Evolutionary conservation across 495 filamentous ascomycete genomes (phyloP), one percentile per base, ranked within the genome.

Genomic region (Parachaetomium inaequale): DNA sequence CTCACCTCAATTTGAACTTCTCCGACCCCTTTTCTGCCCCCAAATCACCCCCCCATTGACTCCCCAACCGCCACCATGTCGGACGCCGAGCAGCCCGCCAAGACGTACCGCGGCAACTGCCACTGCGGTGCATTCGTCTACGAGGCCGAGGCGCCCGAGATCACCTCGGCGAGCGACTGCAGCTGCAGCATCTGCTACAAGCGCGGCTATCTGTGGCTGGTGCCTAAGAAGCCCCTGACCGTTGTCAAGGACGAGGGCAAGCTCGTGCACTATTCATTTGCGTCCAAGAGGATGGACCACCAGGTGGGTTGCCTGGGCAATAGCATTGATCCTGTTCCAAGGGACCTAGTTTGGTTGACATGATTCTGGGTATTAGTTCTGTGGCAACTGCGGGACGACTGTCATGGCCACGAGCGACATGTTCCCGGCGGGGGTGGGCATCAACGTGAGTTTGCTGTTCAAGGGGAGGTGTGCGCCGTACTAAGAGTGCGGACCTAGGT

Each of bases 101-200:
- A 79, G 63, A 79, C 75, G 59, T 85, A 84, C 71, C 74, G 79
- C 10, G 83, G 80, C 67, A 84, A 77, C 69, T 85, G 82, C 75
- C 82, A 84, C 70, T 85, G 83, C 70, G 72, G 69, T 3, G 71
- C 73, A 42, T 79, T 79, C 57, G 70, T 81, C 59, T 85, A 76
- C 65, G 78, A 76, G 63, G 58, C 77, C 58, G 67, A 69, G 10
- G 10, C 78, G 7, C 79, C 81, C 23, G 72, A 82, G 62, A 68
- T 81, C 62, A 76, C 66, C 61, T 62, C 62, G 7, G 69, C 57
- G 2, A 50, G 4, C 1, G 68, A 71, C 52, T 86, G 82, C 69
- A 79, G 82, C 58, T 86, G 83, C 68, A 82, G 80, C 72, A 78
- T 76, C 55, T 83, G 81, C 71, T 65, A 56, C 63, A 79, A 76